Conservation (phyloP, 192 early-diverging fungal genomes). For the Powellomyces hirtus region DNA sequence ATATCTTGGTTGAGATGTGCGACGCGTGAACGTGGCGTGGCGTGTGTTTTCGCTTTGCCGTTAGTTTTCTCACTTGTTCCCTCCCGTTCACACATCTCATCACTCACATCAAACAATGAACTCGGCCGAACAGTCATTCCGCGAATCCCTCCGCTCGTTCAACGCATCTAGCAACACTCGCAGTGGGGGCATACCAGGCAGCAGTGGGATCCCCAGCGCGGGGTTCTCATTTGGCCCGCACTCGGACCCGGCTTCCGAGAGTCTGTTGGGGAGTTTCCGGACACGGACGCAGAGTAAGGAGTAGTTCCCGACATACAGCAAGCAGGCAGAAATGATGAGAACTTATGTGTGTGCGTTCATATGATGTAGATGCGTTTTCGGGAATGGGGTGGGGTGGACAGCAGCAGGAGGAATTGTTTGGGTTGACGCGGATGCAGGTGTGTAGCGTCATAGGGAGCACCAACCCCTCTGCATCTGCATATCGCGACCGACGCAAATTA, state of each 20-base stretch:
- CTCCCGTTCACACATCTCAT: too few species aligned
- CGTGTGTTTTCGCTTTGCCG: too few species aligned
- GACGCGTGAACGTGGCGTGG: too few species aligned
- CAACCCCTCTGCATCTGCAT: neutral
- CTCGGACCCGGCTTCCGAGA: slow-evolving; percentile 26
- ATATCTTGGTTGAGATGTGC: too few species aligned
- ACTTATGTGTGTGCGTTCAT: too few species aligned
- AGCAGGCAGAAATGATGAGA: neutral
- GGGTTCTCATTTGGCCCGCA: neutral
- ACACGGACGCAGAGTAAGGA: slow-evolving; percentile 33
- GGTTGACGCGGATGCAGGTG: slow-evolving; percentile 42
- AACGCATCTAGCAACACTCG: slow-evolving; percentile 18
- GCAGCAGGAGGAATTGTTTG: slow-evolving; percentile 42
- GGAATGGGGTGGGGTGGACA: slow-evolving; percentile 23
- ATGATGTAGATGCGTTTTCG: slow-evolving; percentile 35
- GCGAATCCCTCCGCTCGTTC: slow-evolving; percentile 32
- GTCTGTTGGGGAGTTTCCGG: slow-evolving; percentile 37
- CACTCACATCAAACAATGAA: neutral
- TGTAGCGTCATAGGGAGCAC: neutral
- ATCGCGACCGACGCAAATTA: neutral
- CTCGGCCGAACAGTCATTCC: slow-evolving; percentile 22
- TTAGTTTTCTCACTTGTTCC: too few species aligned
- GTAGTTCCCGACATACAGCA: neutral
- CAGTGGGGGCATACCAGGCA: too few species aligned
- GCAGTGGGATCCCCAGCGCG: neutral